A percentile compares a stretch with the other conserved stretches of the same genome.
These are phyloP conservation scores for Geranium rotundifolium DNA, from an alignment of 345 rosid species.

Conservation along the genomic window DNA sequence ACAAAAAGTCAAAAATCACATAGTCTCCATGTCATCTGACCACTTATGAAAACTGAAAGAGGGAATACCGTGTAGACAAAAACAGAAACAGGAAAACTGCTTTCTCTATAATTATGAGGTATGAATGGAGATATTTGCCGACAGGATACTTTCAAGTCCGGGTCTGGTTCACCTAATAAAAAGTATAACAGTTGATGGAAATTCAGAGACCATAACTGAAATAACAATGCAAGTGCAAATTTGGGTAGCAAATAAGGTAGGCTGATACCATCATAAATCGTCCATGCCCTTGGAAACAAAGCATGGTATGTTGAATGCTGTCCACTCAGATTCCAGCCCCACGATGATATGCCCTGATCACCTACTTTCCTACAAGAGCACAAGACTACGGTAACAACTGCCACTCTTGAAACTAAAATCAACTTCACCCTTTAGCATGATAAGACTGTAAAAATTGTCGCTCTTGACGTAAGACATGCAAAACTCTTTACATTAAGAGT, in stretches of 20 bases:
- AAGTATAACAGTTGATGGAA: background rate
- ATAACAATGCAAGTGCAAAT: background rate
- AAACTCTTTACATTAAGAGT: background rate
- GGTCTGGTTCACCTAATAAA: conserved; percentile 89
- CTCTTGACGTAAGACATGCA: background rate
- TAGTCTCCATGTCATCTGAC: conserved; percentile 1
- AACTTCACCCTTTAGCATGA: background rate
- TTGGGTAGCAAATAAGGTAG: conserved; percentile 3
- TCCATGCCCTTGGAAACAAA: conserved; percentile 97
- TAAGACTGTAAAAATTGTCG: background rate
- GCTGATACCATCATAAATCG: conserved; percentile 81
- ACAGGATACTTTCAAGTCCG: conserved; percentile 89
- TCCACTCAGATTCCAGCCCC: conserved; percentile 97
- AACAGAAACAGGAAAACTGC: conserved; percentile 93
- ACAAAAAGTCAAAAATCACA: background rate
- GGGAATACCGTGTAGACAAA: conserved; percentile 82
- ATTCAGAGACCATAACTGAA: background rate
- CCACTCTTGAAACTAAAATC: background rate
- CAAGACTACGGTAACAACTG: conserved; percentile 2
- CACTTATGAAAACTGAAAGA: conserved; percentile 9
- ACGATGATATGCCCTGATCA: conserved; percentile 80
- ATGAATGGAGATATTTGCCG: conserved; percentile 96
- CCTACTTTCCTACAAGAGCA: conserved; percentile 43
- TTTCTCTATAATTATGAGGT: conserved; percentile 91
- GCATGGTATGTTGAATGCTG: conserved; percentile 98